Conservation (phyloP, 352 stramenopile genomes). For the Phytophthora hibernalis region DNA sequence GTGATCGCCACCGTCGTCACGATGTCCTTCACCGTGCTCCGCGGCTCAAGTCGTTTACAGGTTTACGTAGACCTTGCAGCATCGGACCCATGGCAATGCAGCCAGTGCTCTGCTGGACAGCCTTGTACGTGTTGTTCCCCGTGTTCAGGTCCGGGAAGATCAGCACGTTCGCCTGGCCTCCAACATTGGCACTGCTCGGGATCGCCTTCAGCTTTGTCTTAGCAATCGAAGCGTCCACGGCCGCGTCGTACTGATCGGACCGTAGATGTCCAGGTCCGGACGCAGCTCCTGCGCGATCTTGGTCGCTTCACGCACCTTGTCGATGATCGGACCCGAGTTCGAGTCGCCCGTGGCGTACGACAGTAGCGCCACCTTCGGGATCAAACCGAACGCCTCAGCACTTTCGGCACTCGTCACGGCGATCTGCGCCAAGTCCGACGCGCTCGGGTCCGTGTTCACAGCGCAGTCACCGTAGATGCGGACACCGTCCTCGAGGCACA, state of each 20-base stretch:
- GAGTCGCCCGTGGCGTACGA: conserved; percentile 87
- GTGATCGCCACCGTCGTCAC: conserved; percentile 91
- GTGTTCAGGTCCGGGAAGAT: conserved; percentile 91
- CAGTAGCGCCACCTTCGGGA: conserved; percentile 83
- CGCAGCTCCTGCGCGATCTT: conserved; percentile 69
- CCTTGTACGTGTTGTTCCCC: conserved; percentile 93
- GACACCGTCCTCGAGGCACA: conserved; percentile 84
- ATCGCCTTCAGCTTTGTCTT: conserved; percentile 83
- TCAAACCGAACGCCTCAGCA: conserved; percentile 78
- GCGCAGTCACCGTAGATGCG: conserved; percentile 88
- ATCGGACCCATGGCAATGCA: conserved; percentile 89
- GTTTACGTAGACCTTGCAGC: conserved; percentile 88
- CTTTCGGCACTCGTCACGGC: conserved; percentile 80
- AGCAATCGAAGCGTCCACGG: conserved; percentile 77
- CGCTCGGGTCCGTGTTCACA: conserved; percentile 83
- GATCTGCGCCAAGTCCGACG: conserved; percentile 82
- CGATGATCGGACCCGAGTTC: conserved; percentile 81
- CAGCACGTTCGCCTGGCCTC: conserved; percentile 84
- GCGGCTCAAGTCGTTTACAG: conserved; percentile 91
- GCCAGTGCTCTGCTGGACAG: conserved; percentile 80
- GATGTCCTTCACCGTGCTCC: conserved; percentile 91
- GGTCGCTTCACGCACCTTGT: conserved; percentile 87
- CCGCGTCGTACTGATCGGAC: conserved; percentile 90
- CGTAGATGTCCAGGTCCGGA: conserved; percentile 83
- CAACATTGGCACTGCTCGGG: conserved; percentile 64